These are phyloP conservation scores for Talaromyces adpressus DNA, from an alignment of 495 filamentous ascomycete species.

Conservation along the genomic window DNA sequence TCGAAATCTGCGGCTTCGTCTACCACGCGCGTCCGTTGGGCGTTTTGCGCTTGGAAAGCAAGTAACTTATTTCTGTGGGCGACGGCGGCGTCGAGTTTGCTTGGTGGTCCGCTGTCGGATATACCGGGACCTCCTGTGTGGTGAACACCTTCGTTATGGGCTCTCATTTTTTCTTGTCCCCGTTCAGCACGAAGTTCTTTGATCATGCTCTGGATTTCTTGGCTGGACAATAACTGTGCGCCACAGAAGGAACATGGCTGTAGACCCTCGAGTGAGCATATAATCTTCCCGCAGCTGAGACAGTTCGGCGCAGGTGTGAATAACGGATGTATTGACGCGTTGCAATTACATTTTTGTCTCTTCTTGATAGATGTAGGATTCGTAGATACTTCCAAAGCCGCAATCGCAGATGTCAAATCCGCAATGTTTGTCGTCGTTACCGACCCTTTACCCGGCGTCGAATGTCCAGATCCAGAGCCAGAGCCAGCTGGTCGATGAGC, in stretches of 20 bases:
- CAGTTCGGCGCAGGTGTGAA: conserved; percentile 88
- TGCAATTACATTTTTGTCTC: conserved; percentile 71
- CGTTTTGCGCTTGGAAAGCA: conserved; percentile 81
- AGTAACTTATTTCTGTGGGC: conserved; percentile 81
- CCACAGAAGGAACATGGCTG: conserved; percentile 93
- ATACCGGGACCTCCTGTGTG: conserved; percentile 32
- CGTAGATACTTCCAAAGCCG: conserved; percentile 81
- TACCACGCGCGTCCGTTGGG: conserved; percentile 75
- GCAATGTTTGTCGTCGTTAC: conserved; percentile 57
- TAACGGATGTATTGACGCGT: conserved; percentile 76
- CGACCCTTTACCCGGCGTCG: conserved; percentile 46
- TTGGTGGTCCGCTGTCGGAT: conserved; percentile 37
- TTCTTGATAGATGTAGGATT: conserved; percentile 60
- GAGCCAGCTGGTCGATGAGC: neutral
- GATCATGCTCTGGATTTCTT: conserved; percentile 79
- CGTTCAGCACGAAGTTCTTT: conserved; percentile 78
- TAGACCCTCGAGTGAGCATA: conserved; percentile 88
- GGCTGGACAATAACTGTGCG: conserved; percentile 57
- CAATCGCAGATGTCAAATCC: conserved; percentile 87
- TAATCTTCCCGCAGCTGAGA: conserved; percentile 88
- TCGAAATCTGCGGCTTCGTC: conserved; percentile 96
- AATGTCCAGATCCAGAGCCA: conserved; percentile 10
- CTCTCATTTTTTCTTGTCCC: conserved; percentile 74
- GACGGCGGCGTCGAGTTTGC: conserved; percentile 37
- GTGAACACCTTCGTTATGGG: conserved; percentile 68